Conservation (phyloP, 179 eudicot genomes). For the Silene noctiflora region DNA sequence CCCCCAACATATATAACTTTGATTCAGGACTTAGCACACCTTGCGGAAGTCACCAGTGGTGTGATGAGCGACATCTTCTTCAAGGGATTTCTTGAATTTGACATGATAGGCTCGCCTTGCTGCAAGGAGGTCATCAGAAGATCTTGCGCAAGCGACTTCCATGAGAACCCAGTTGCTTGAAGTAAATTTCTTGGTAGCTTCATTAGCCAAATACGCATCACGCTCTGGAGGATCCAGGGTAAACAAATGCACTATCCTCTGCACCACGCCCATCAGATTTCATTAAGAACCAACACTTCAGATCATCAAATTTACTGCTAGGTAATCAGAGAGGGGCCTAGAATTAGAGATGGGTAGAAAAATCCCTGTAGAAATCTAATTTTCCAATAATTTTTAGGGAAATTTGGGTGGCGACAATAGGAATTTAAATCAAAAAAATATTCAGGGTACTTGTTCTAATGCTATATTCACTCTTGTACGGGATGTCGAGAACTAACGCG, state of each 20-base stretch:
- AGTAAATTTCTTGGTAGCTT: conserved; percentile 70
- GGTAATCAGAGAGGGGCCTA: too few relatives aligned
- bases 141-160: conserved; percentile 79
- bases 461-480: too few relatives aligned
- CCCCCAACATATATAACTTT: background rate
- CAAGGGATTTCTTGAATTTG: conserved; percentile 67
- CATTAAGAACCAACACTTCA: background rate
- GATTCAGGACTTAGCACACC: conserved; percentile 35
- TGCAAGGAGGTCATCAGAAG: conserved; percentile 55
- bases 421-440: too few relatives aligned
- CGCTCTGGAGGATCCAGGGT: conserved; percentile 73
- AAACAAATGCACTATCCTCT: conserved; percentile 66
- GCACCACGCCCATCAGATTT: conserved; percentile 18
- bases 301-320: background rate
- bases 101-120: conserved; percentile 72
- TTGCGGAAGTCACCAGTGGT: conserved; percentile 76
- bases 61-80: conserved; percentile 84
- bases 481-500: too few relatives aligned
- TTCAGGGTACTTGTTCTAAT: too few relatives aligned
- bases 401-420: too few relatives aligned
- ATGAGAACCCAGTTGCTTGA: conserved; percentile 69
- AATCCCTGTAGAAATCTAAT: too few relatives aligned
- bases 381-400: too few relatives aligned
- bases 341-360: too few relatives aligned
- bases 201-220: conserved; percentile 77